Conservation (phyloP, 257 asterid species). For the Solanum corneliomulleri region DNA sequence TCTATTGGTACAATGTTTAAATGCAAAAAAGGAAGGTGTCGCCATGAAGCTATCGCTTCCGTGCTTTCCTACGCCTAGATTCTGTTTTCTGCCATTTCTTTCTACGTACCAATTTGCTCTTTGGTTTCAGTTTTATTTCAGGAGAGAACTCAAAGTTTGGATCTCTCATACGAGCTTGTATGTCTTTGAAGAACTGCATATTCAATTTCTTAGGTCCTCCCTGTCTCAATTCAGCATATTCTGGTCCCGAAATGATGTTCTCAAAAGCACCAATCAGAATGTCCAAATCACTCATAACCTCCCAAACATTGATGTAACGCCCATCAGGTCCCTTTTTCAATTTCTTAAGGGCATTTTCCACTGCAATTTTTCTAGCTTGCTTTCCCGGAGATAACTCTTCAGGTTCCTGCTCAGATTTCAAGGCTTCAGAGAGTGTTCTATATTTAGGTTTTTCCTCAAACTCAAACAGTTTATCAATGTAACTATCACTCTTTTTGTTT, state of each 20-base stretch:
- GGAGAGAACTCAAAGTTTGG: constrained; percentile 81
- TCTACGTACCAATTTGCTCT: constrained; percentile 64
- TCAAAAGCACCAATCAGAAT: constrained; percentile 82
- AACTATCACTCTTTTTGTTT: constrained; percentile 59
- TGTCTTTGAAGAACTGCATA: constrained; percentile 75
- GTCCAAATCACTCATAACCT: constrained; percentile 90
- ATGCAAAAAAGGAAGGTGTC: background rate
- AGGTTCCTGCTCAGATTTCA: constrained; percentile 74
- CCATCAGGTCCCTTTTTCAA: constrained; percentile 92
- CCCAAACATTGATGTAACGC: constrained; percentile 84
- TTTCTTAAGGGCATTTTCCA: constrained; percentile 81
- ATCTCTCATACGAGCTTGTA: constrained; percentile 92
- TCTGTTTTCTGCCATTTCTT: constrained; percentile 83
- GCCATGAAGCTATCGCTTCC: constrained; percentile 35
- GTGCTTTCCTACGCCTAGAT: constrained; percentile 77
- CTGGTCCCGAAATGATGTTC: constrained; percentile 85
- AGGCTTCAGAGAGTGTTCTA: constrained; percentile 54
- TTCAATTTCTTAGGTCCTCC: constrained; percentile 83
- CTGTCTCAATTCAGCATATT: constrained; percentile 76
- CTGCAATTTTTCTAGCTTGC: constrained; percentile 78
- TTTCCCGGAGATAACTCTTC: constrained; percentile 81
- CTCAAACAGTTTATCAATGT: constrained; percentile 63
- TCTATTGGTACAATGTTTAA: background rate
- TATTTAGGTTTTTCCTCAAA: constrained; percentile 76
- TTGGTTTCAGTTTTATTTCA: constrained; percentile 76